phyloP scores from a whole-genome alignment of 2,329 filamentous ascomycete species.

The Dothistroma septosporum region DNA sequence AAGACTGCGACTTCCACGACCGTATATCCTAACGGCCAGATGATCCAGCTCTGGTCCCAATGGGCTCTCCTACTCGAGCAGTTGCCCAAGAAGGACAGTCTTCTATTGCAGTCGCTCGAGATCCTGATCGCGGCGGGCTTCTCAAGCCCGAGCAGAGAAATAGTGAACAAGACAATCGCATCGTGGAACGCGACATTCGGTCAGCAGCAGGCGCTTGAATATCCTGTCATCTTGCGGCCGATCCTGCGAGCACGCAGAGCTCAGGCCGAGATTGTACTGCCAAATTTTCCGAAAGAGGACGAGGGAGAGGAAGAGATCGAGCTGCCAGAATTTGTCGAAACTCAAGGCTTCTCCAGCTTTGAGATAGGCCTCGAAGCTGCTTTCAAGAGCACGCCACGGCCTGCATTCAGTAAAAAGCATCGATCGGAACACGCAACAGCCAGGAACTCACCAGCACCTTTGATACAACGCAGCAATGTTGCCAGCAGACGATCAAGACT shows the following conservation, averaged over 20 bases:
- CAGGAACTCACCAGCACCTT: neutral
- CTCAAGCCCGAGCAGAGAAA: slow-evolving; percentile 47
- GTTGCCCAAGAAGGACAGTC: slow-evolving; percentile 55
- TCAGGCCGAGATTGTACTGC: slow-evolving; percentile 50
- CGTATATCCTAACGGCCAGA: slow-evolving; percentile 21
- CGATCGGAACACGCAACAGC: neutral
- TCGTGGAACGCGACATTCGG: slow-evolving; percentile 72
- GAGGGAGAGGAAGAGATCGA: slow-evolving; percentile 36
- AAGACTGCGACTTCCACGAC: neutral
- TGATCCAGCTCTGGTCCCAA: slow-evolving; percentile 39
- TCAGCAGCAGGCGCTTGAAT: slow-evolving; percentile 55
- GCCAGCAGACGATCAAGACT: neutral
- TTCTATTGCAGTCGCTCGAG: slow-evolving; percentile 53
- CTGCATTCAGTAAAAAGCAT: neutral
- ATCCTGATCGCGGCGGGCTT: slow-evolving; percentile 52
- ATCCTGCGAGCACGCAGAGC: slow-evolving; percentile 59
- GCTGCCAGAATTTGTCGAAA: slow-evolving; percentile 28
- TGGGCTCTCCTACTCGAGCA: slow-evolving; percentile 53
- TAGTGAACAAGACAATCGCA: slow-evolving; percentile 50
- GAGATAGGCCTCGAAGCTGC: neutral
- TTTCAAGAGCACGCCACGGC: neutral
- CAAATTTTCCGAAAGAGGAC: slow-evolving; percentile 42
- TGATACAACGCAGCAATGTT: neutral
- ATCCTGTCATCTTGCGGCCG: slow-evolving; percentile 60
- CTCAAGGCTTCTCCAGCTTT: slow-evolving; percentile 8